phyloP scores from a whole-genome alignment of 208 protist genomes.

The Porcisia deanei region DNA sequence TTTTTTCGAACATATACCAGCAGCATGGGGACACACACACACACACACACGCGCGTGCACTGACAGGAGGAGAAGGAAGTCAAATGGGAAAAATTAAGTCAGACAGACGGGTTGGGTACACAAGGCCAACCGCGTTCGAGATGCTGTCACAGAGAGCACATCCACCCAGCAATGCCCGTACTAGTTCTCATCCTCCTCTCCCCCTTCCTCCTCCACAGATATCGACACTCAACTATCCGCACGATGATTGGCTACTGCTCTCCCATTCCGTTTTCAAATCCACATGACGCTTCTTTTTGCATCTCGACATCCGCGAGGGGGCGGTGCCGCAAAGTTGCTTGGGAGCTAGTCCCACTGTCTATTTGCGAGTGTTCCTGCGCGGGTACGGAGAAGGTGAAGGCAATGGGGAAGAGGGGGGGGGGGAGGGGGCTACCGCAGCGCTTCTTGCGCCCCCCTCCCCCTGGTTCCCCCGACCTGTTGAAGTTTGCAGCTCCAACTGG shows the following conservation, averaged over 20 bases:
- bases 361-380: slow-evolving; percentile 16
- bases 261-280: not conserved
- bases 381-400: not conserved
- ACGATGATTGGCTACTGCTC: not conserved
- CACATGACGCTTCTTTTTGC: not conserved
- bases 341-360: not conserved
- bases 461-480: too few species aligned
- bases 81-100: not conserved
- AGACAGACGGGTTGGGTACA: not conserved
- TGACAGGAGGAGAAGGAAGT: not conserved
- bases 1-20: not conserved
- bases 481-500: too few species aligned
- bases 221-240: not conserved
- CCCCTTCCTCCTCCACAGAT: too few species aligned
- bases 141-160: not conserved
- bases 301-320: slow-evolving; percentile 15
- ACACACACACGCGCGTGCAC: not conserved
- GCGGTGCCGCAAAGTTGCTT: not conserved
- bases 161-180: not conserved
- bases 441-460: too few species aligned
- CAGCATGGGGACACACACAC: not conserved
- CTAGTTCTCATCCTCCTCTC: not conserved
- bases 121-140: not conserved
- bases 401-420: not conserved
- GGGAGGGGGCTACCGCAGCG: too few species aligned